Evolutionary conservation across 2,329 filamentous ascomycete species (phyloP), one percentile per base, ranked within the genome.

Genomic region (Thelonectria rubi): DNA sequence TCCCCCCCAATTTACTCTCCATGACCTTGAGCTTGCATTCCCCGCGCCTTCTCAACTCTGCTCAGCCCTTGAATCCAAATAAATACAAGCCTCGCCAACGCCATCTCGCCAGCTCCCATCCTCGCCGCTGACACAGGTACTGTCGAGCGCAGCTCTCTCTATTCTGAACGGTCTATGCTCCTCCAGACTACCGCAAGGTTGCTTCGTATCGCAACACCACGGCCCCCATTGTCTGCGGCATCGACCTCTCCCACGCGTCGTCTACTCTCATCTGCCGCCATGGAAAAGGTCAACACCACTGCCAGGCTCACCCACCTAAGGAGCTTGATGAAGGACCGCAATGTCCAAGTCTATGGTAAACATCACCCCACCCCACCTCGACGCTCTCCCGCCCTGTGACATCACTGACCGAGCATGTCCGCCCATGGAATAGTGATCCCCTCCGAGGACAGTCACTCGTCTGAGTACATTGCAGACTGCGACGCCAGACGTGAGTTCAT

Each of bases 381-480:
- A 49, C 18, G 18, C 11, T 24, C 42, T 15, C 20, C 37, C n/a
- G 17, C 12, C 32, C 11, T 24, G 40, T 54, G n/a, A 50, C 43
- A 40, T 49, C 9, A 32, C 64, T 66, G 30, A 67, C 56, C 64
- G 7, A 24, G 24, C 4, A 4, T 24, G 20, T 12, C 69, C 49
- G 46, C 18, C 57, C 47, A 20, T 40, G 34, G 53, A 55, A 56
- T 75, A 98, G 94, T 99, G 74, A 87, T 98, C 7, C 95, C 95
- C 1, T 97, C 94, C 34, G 95, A 98, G 85, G 95, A 99, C 77
- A 94, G 92, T 75, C 95, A 99, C 77, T 92, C 94, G 69, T 98
- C 94, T 69, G 95, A 99, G 81, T 99, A 99, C 78, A 97, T 97
- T 77, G 95, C 95, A 52, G 89, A 90, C n/a, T 97, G 93, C 76